A percentile compares a stretch with the other conserved stretches of the same genome.
phyloP scores from a whole-genome alignment of 1,284 basidiomycete genomes.

The Lignosus rhinocerotis region DNA sequence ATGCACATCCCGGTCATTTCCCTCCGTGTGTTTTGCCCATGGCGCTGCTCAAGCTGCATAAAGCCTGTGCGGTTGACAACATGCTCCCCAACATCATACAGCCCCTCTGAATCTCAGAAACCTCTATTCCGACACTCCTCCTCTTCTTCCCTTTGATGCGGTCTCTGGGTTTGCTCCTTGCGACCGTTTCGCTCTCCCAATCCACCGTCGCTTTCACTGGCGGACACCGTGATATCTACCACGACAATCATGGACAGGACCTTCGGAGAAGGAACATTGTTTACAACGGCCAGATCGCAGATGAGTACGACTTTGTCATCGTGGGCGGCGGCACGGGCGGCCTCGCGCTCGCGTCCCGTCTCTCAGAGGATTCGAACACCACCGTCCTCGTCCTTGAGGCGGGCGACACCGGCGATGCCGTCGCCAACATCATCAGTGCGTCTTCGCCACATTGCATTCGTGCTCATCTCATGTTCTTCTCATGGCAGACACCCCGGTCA shows the following conservation, averaged over 20 bases:
- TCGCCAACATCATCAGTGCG: conserved; percentile 40
- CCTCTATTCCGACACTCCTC: background rate
- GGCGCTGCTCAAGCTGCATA: no score
- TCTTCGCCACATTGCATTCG: background rate
- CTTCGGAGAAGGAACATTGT: conserved; percentile 42
- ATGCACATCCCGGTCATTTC: no score
- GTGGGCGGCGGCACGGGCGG: conserved; percentile 74
- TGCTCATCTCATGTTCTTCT: background rate
- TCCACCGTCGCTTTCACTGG: conserved; percentile 18
- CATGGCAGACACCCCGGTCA: conserved; percentile 42
- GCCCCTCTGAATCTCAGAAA: no score
- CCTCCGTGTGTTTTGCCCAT: no score
- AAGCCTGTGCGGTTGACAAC: background rate
- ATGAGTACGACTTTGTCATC: conserved; percentile 59
- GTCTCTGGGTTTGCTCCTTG: conserved; percentile 26
- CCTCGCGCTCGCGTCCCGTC: conserved; percentile 64
- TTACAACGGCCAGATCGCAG: conserved; percentile 36
- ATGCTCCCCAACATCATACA: background rate
- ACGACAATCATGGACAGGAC: conserved; percentile 24
- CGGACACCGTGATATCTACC: conserved; percentile 27
- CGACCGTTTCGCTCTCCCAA: conserved; percentile 27
- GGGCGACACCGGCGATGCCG: conserved; percentile 58
- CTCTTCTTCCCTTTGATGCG: conserved; percentile 24
- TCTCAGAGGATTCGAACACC: conserved; percentile 66
- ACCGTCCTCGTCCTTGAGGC: conserved; percentile 77